Conservation (phyloP, 148 eudicot genomes). For the Polygonum maritimum region DNA sequence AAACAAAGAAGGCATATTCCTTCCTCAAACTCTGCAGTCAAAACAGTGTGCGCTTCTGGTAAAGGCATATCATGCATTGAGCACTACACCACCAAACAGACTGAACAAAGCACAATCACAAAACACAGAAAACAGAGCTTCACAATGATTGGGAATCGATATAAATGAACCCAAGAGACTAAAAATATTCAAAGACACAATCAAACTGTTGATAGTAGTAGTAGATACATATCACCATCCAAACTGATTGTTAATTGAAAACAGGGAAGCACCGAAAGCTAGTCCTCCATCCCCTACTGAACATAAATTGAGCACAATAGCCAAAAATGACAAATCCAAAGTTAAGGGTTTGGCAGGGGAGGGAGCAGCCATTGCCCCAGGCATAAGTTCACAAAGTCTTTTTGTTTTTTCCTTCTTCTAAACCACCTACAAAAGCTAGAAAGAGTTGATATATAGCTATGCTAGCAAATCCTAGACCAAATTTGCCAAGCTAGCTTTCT, state of each 20-base stretch:
- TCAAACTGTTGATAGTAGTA: neutral
- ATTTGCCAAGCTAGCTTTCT: constrained; percentile 9
- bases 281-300: neutral
- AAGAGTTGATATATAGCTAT: constrained; percentile 4
- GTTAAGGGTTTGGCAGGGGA: neutral
- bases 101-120: neutral
- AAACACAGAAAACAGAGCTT: neutral
- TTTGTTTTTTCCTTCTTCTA: neutral
- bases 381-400: neutral
- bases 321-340: constrained; percentile 3
- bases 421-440: constrained; percentile 7
- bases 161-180: neutral
- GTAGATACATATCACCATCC: constrained; percentile 7
- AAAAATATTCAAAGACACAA: neutral
- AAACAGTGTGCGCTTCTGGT: too few species aligned
- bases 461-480: constrained; percentile 8
- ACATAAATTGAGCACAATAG: constrained; percentile 2
- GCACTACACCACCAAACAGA: neutral
- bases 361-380: neutral
- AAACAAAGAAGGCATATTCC: neutral
- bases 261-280: constrained; percentile 7
- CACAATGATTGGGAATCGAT: neutral
- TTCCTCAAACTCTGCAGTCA: too few species aligned
- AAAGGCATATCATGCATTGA: neutral
- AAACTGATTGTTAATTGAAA: constrained; percentile 1